Conservation (phyloP, 768 basidiomycete genomes). For the Panus rudis region DNA sequence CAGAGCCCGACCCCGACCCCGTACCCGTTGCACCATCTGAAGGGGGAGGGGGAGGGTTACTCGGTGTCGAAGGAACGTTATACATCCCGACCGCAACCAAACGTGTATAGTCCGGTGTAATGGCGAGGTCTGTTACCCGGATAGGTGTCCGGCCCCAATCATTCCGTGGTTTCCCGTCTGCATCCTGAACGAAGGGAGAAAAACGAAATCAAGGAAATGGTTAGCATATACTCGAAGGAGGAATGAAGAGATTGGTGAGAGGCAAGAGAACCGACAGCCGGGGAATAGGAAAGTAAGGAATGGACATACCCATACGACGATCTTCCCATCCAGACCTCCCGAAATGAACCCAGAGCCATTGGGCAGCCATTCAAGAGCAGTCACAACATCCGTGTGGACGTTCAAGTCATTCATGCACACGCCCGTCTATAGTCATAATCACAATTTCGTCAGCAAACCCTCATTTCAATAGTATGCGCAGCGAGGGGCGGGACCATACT, state of each 20-base stretch:
- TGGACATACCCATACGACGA: slow-evolving; percentile 70
- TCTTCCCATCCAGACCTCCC: slow-evolving; percentile 77
- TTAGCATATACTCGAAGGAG: slow-evolving; percentile 6
- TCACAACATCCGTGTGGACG: slow-evolving; percentile 76
- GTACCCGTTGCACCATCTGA: slow-evolving; percentile 6
- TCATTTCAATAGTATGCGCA: no score
- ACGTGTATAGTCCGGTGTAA: slow-evolving; percentile 78
- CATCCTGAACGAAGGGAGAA: slow-evolving; percentile 57
- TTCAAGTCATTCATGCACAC: slow-evolving; percentile 56
- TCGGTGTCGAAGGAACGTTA: slow-evolving; percentile 21
- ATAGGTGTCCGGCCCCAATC: slow-evolving; percentile 62
- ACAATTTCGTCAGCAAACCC: slow-evolving; percentile 1
- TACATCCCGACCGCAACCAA: slow-evolving; percentile 82
- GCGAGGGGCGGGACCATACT: slow-evolving; percentile 10
- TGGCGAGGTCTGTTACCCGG: slow-evolving; percentile 79
- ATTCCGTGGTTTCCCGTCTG: slow-evolving; percentile 60
- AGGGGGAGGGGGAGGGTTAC: slow-evolving; percentile 21
- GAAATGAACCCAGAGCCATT: slow-evolving; percentile 89
- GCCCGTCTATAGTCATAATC: slow-evolving; percentile 52
- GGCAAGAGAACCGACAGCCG: slow-evolving; percentile 4
- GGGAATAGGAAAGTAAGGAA: neutral
- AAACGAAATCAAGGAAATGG: slow-evolving; percentile 2
- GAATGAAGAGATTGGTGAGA: slow-evolving; percentile 3
- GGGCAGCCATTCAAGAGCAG: slow-evolving; percentile 81
- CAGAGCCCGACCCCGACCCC: slow-evolving; percentile 7